Conservation (phyloP, 176 grass and related monocot species). For the Poa pratensis region DNA sequence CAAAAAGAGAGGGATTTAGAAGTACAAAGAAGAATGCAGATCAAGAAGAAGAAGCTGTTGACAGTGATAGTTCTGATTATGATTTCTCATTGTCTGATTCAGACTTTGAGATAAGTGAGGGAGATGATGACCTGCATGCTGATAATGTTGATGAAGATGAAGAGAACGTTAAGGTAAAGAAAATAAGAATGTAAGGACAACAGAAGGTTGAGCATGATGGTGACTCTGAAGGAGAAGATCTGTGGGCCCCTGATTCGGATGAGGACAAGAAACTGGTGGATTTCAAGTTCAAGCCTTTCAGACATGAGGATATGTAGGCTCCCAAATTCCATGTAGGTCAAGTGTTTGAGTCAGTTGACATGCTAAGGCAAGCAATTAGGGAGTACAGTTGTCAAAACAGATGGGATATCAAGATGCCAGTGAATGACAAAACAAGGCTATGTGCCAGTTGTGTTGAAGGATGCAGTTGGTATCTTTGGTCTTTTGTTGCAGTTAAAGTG, state of each 20-base stretch:
- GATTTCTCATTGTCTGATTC: not conserved
- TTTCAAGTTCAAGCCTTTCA: not conserved
- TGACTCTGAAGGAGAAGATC: not conserved
- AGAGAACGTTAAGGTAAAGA: not conserved
- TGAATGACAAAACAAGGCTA: not conserved
- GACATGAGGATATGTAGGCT: accelerated
- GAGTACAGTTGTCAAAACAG: not conserved
- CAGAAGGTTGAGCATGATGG: not conserved
- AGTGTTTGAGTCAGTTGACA: not conserved
- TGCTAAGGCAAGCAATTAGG: not conserved
- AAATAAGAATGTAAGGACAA: not conserved
- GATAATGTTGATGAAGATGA: not conserved
- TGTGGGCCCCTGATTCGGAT: not conserved
- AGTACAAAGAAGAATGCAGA: too few species aligned
- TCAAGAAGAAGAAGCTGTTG: too few species aligned
- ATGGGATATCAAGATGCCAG: not conserved
- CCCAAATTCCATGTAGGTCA: not conserved
- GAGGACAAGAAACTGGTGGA: not conserved
- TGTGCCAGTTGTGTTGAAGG: too few species aligned
- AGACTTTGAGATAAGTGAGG: not conserved
- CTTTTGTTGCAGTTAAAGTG: too few species aligned
- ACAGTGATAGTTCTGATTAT: not conserved
- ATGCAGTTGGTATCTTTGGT: too few species aligned
- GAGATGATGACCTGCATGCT: not conserved
- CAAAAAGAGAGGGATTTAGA: not conserved